These are phyloP conservation scores for Cordyceps cicadae DNA, from an alignment of 2,329 filamentous ascomycete species.

Conservation along the genomic window DNA sequence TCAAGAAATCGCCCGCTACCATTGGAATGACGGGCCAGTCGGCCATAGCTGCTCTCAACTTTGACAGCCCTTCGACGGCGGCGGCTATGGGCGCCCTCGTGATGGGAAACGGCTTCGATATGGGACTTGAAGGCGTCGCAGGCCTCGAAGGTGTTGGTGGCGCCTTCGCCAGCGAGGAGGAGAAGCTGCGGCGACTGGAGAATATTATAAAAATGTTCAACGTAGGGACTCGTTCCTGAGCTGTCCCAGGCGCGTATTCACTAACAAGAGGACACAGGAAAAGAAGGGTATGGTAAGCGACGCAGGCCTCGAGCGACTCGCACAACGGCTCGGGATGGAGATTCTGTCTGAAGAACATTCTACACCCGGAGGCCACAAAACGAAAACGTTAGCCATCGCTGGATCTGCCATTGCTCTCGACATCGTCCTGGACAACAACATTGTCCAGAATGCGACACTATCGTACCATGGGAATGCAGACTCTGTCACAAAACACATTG, in stretches of 20 bases:
- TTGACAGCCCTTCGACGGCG: conserved; percentile 56
- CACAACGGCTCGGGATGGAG: conserved; percentile 58
- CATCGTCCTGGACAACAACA: conserved; percentile 52
- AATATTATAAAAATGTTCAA: conserved; percentile 41
- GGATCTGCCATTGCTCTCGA: conserved; percentile 54
- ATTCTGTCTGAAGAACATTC: conserved; percentile 49
- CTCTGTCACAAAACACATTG: conserved; percentile 51
- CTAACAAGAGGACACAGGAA: conserved; percentile 22
- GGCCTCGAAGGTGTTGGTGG: conserved; percentile 34
- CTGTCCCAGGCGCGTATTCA: not conserved
- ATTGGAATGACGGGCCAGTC: conserved; percentile 40
- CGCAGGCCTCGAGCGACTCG: conserved; percentile 64
- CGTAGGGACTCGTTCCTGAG: conserved; percentile 26
- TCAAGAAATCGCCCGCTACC: conserved; percentile 55
- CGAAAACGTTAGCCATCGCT: conserved; percentile 51
- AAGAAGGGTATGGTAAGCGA: conserved; percentile 61
- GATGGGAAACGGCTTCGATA: conserved; percentile 42
- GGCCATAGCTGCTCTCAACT: conserved; percentile 42
- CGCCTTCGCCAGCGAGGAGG: conserved; percentile 41
- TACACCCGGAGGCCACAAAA: conserved; percentile 38
- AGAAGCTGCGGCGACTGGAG: conserved; percentile 47
- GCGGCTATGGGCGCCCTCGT: conserved; percentile 51
- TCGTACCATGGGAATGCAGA: conserved; percentile 52
- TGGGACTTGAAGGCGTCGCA: conserved; percentile 42
- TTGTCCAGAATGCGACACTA: conserved; percentile 55